Base-by-base conservation (phyloP, 495 filamentous ascomycete species). In the Hamigera avellanea region DNA sequence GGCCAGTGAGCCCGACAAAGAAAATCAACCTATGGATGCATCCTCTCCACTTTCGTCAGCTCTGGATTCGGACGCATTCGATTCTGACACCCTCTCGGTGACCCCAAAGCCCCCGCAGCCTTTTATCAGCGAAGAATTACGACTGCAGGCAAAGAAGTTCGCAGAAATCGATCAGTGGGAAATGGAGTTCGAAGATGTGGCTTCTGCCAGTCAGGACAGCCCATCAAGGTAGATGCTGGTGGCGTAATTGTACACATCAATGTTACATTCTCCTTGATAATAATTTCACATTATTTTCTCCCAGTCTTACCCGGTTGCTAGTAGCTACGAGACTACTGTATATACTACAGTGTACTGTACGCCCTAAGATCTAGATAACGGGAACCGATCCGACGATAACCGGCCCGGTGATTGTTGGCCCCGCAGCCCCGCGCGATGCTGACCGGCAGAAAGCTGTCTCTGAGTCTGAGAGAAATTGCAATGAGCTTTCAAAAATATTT, bases 171-270 rank as follows among this genome's bases (percentile, higher is more conserved):
- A 85, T 59, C 50, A 71, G 41, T 83, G 78, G 78, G 57, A 81
- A 43, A 66, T 85, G 69, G 79, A 82, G 39, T 85, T 80, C 65
- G 80, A 85, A 52, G 71, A 76, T 32, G 57, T 76, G 13, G 45
- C 53, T 33, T 39, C 37, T 17, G 51, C 49, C 9, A 50, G 40
- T 10, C 49, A 52, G 41, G 49, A 33, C 13, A 49, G 43, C 45
- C 27, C 35, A 14, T 33, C 36, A 36, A 19, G 19, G 14, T 35
- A 26, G 17, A 5, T 17, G 3, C n/a, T 33, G 3, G 6, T 19
- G 14, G 27, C 3, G 14, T n/a, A 4, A 6, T 30, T 30, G 3
- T 4, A 26, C 12, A 26, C 25, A 6, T 26, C 12, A 26, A n/a
- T n/a, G n/a, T n/a, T n/a, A n/a, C n/a, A n/a, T n/a, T n/a, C n/a